phyloP scores from a whole-genome alignment of 2,329 filamentous ascomycete genomes.

The Fusarium goolgardi region DNA sequence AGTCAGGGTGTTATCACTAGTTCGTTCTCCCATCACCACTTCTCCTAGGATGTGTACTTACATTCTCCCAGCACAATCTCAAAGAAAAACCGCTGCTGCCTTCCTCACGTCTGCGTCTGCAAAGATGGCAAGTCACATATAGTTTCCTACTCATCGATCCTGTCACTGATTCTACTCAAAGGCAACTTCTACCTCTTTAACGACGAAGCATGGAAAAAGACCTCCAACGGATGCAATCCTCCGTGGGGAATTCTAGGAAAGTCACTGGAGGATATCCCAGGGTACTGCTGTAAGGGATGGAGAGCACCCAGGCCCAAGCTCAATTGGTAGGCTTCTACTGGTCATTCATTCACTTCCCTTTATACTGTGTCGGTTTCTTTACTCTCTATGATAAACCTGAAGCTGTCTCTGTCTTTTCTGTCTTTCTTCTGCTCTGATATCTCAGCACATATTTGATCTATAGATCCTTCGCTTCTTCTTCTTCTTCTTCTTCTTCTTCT shows the following conservation, averaged over 20 bases:
- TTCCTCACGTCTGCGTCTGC: conserved; percentile 35
- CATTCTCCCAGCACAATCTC: conserved; percentile 1
- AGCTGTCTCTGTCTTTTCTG: neutral
- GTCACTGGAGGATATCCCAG: conserved; percentile 13
- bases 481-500: neutral
- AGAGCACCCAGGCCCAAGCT: neutral
- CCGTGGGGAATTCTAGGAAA: conserved; percentile 32
- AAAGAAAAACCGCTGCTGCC: conserved; percentile 23
- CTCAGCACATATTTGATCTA: neutral
- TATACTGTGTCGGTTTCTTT: neutral
- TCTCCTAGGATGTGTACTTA: neutral
- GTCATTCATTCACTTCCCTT: neutral
- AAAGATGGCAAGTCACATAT: conserved; percentile 20
- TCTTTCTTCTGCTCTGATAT: neutral
- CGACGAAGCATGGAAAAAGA: conserved; percentile 12
- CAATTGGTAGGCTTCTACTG: neutral
- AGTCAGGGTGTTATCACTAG: conserved; percentile 23
- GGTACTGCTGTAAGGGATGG: conserved; percentile 35
- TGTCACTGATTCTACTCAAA: neutral
- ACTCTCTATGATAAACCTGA: too few relatives aligned
- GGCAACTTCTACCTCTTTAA: conserved; percentile 34
- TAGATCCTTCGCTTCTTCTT: neutral
- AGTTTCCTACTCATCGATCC: fast-evolving
- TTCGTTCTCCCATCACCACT: neutral
- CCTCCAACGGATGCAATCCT: conserved; percentile 25